Evolutionary conservation across 257 asterid species (phyloP), one percentile per base, ranked within the genome.

Genomic region (Fraxinus quadrangulata): DNA sequence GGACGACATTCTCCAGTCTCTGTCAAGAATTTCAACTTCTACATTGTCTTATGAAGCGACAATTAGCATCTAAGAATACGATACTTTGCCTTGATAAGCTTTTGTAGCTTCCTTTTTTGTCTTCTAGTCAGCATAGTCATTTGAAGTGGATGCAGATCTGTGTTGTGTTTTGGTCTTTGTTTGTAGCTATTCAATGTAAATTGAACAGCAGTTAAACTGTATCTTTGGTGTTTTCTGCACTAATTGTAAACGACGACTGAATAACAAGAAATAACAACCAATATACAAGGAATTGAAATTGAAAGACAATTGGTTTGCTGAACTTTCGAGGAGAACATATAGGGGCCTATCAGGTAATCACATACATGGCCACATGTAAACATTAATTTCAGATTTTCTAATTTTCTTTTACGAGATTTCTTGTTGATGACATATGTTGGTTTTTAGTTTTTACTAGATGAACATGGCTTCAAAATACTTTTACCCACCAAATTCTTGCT

Each of bases 1-100:
- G 91, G 93, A 92, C 75, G 94, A 87, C 30, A 80, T 91, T 75
- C 88, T 88, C 56, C 93, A 87, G 89, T 77, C 89, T 16, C 80
- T 95, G 45, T 85, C 96, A 4, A 88, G 90, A 80, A 74, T 90
- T 40, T 81, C 88, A 65, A 77, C 80, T 67, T 81, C 94, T 28
- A 51, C 84, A 3, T 34, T 51, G 19, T 85, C 96, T n/a, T 89
- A 96, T 83, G 96, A 89, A 83, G 83, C 83, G 81, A 80, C 89
- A 12, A 40, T 83, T 2, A 84, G 85, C 82, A 80, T 81, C 79
- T 86, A 88, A 49, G 87, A 79, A 34, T 39, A 81, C 34, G 86
- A 59, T 26, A 81, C 74, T 56, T 30, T 24, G 39, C 85, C 86
- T 83, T 78, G 88, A 81, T 83, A 54, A 78, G 72, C 51, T 16